Evolutionary conservation across 495 filamentous ascomycete genomes (phyloP).

Genomic region (Aspergillus conjunctus): DNA sequence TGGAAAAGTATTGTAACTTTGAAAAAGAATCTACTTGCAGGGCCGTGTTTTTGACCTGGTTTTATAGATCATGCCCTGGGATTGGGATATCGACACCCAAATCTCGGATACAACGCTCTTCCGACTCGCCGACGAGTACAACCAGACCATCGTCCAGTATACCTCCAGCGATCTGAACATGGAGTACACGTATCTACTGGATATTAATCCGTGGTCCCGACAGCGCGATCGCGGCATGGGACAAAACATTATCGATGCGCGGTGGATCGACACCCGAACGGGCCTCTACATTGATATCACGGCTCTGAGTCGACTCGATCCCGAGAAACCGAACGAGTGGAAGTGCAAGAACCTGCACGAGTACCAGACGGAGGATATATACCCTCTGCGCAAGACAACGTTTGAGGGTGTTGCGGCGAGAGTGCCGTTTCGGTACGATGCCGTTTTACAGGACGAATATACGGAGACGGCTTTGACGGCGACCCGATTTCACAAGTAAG

Average conservation of each 20-base stretch:
- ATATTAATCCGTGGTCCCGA: conserved; percentile 71
- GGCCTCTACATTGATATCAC: conserved; percentile 90
- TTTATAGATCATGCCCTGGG: conserved; percentile 74
- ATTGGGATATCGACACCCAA: conserved; percentile 86
- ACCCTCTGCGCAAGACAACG: conserved; percentile 55
- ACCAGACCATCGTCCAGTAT: conserved; percentile 66
- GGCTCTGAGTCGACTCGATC: conserved; percentile 70
- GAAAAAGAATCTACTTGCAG: too few relatives aligned
- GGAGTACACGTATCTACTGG: conserved; percentile 67
- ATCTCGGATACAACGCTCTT: conserved; percentile 64
- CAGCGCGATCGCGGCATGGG: conserved; percentile 65
- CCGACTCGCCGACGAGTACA: conserved; percentile 63
- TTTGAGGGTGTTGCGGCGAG: conserved; percentile 64
- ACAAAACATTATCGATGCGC: conserved; percentile 79
- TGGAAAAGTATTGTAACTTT: conserved; percentile 51
- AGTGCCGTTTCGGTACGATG: conserved; percentile 63
- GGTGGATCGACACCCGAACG: conserved; percentile 77
- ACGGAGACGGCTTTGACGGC: conserved; percentile 49
- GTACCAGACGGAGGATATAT: conserved; percentile 59
- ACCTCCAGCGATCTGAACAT: conserved; percentile 33
- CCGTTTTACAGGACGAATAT: conserved; percentile 64
- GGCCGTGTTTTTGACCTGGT: neutral
- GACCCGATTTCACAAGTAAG: conserved; percentile 58
- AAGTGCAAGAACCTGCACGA: conserved; percentile 81
- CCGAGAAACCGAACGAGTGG: conserved; percentile 65